Evolutionary conservation across 2,329 filamentous ascomycete genomes (phyloP).

Genomic region (Pseudomassariella vexata): DNA sequence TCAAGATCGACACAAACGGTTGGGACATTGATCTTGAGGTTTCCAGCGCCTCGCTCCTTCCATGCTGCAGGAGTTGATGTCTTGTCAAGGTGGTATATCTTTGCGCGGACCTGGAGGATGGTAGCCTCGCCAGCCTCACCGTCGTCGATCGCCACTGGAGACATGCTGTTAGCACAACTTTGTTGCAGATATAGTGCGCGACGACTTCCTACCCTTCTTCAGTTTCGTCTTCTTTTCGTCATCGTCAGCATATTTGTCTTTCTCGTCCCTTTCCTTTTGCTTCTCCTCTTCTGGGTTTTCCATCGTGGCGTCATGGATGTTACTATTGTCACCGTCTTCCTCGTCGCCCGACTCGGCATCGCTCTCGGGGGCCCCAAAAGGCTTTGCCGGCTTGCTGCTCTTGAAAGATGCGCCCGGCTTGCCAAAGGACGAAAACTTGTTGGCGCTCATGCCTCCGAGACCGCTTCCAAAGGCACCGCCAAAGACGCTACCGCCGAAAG

Average conservation of each 20-base stretch:
- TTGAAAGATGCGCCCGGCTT: slow-evolving; percentile 49
- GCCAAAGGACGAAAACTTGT: slow-evolving; percentile 63
- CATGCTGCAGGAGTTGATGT: slow-evolving; percentile 57
- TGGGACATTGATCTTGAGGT: slow-evolving; percentile 76
- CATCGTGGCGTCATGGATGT: slow-evolving; percentile 31
- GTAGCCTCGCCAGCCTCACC: slow-evolving; percentile 81
- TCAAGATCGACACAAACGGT: slow-evolving; percentile 50
- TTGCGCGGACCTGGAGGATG: slow-evolving; percentile 69
- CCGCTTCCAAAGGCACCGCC: slow-evolving; percentile 34
- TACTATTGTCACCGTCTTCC: slow-evolving; percentile 30
- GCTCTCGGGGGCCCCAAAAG: slow-evolving; percentile 72
- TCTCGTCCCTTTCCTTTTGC: slow-evolving; percentile 44
- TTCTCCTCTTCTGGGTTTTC: slow-evolving; percentile 41
- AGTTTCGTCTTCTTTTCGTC: slow-evolving; percentile 60
- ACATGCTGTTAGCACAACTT: slow-evolving; percentile 10
- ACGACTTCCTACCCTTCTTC: slow-evolving; percentile 57
- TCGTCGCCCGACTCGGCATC: slow-evolving; percentile 50
- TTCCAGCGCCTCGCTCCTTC: slow-evolving; percentile 84
- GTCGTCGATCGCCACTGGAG: slow-evolving; percentile 65
- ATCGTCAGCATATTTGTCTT: slow-evolving; percentile 26
- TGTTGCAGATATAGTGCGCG: too few species aligned
- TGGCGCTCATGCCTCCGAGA: slow-evolving; percentile 31
- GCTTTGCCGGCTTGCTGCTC: slow-evolving; percentile 58
- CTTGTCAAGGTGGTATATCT: slow-evolving; percentile 75
- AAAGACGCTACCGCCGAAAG: slow-evolving; percentile 41